Conservation (phyloP, 1,139 yeast species). For the Taphrina flavorubra region DNA sequence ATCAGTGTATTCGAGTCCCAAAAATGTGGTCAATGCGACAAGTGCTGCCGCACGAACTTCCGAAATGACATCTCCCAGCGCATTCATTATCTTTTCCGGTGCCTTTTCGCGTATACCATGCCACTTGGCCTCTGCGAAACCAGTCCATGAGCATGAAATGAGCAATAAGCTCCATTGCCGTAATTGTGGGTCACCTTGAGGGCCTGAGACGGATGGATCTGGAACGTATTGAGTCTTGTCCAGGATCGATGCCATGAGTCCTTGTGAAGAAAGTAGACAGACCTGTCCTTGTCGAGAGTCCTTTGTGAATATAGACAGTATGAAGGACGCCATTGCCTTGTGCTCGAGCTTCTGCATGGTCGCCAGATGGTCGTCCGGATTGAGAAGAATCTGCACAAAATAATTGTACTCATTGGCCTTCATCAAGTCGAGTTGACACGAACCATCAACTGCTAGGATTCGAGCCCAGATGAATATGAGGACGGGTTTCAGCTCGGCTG, state of each 20-base stretch:
- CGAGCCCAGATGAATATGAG: constrained; percentile 97
- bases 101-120: constrained; percentile 71
- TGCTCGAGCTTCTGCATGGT: constrained; percentile 64
- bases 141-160: constrained; percentile 76
- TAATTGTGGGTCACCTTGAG: constrained; percentile 67
- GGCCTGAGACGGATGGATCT: constrained; percentile 51
- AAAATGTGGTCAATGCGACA: constrained; percentile 72
- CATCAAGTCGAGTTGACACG: constrained; percentile 88
- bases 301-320: constrained; percentile 78
- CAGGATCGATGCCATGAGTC: constrained; percentile 31
- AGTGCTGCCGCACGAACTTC: constrained; percentile 90
- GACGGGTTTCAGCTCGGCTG: constrained; percentile 92
- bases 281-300: constrained; percentile 82
- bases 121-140: constrained; percentile 77
- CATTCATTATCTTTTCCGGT: constrained; percentile 61
- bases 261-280: constrained; percentile 55
- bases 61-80: constrained; percentile 87
- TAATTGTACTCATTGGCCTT: constrained; percentile 91
- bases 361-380: constrained; percentile 54
- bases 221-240: constrained; percentile 61
- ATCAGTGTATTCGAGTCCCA: constrained; percentile 56
- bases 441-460: constrained; percentile 91
- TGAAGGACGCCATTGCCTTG: constrained; percentile 94
- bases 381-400: constrained; percentile 75
- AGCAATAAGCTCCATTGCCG: constrained; percentile 91